phyloP scores from a whole-genome alignment of 768 basidiomycete genomes.

The Rhodosporidiobolus sp. region DNA sequence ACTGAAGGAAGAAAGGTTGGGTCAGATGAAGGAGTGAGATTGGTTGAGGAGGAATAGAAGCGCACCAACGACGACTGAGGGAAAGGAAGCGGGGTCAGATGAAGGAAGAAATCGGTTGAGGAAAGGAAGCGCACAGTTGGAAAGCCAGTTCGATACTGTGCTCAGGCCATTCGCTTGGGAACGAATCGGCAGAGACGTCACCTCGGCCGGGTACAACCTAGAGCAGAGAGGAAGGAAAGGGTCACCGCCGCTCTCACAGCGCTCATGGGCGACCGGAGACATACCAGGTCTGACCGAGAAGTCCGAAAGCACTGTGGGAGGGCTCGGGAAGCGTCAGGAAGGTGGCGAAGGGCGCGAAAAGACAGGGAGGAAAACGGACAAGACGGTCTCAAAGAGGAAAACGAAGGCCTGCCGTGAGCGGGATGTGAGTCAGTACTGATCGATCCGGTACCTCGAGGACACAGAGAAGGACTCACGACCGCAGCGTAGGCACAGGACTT shows the following conservation, averaged over 20 bases:
- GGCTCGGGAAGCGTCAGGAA: too few relatives aligned
- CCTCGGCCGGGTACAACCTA: conserved; percentile 56
- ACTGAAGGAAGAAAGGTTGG: too few relatives aligned
- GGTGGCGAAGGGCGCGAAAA: too few relatives aligned
- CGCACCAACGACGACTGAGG: too few relatives aligned
- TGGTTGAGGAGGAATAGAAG: too few relatives aligned
- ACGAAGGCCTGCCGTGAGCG: conserved; percentile 51
- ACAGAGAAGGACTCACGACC: not conserved
- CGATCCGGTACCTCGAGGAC: conserved; percentile 38
- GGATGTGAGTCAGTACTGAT: not conserved
- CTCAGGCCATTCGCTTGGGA: too few relatives aligned
- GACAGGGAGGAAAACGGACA: too few relatives aligned
- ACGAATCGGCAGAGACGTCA: too few relatives aligned
- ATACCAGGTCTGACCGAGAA: conserved; percentile 65
- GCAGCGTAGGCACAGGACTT: conserved; percentile 1
- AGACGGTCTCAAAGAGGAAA: conserved; percentile 67
- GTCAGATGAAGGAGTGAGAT: too few relatives aligned
- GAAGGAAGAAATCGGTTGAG: too few relatives aligned
- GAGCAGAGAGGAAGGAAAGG: not conserved
- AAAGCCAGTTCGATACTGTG: too few relatives aligned
- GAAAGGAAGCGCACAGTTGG: conserved; percentile 36
- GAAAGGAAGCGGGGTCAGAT: too few relatives aligned
- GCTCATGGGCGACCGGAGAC: not conserved
- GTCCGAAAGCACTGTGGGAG: conserved; percentile 64
- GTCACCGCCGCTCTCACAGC: not conserved